A percentile compares a stretch with the other conserved stretches of the same genome.
Evolutionary conservation across 768 basidiomycete species (phyloP).

Genomic region (Trametes villosa): DNA sequence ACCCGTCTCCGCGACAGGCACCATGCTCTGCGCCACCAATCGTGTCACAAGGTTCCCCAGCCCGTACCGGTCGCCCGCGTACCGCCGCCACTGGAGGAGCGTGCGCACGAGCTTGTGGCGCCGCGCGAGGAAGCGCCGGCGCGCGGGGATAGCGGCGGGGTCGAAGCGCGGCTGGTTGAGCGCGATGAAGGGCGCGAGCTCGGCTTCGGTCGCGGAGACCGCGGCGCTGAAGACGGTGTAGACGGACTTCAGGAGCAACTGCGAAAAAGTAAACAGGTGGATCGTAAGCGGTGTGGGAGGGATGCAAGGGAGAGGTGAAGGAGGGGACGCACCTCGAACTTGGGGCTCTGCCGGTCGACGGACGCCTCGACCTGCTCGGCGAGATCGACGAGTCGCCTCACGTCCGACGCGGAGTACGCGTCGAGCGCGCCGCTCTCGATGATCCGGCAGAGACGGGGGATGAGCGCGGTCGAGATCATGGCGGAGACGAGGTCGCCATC

Average conservation of each 20-base stretch:
- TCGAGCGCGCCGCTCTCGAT: slow-evolving; percentile 84
- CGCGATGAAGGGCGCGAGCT: slow-evolving; percentile 54
- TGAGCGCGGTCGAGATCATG: slow-evolving; percentile 84
- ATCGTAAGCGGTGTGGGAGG: background rate
- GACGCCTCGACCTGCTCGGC: slow-evolving; percentile 81
- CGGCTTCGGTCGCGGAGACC: slow-evolving; percentile 52
- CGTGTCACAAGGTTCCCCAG: slow-evolving; percentile 56
- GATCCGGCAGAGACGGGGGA: slow-evolving; percentile 73
- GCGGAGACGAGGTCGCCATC: slow-evolving; percentile 88
- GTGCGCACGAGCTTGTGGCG: slow-evolving; percentile 76
- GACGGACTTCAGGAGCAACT: slow-evolving; percentile 65
- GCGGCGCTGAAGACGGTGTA: slow-evolving; percentile 56
- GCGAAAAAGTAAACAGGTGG: background rate
- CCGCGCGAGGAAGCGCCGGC: slow-evolving; percentile 68
- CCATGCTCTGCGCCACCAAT: slow-evolving; percentile 61
- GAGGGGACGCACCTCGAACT: slow-evolving; percentile 58
- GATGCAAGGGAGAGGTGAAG: background rate
- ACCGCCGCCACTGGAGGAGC: slow-evolving; percentile 76
- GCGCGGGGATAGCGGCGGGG: slow-evolving; percentile 73
- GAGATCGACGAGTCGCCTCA: slow-evolving; percentile 69
- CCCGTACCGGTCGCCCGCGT: slow-evolving; percentile 62
- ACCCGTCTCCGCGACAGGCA: slow-evolving; percentile 69
- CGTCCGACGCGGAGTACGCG: slow-evolving; percentile 71
- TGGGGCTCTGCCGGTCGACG: slow-evolving; percentile 62
- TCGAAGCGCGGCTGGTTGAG: slow-evolving; percentile 60